Percentiles rank a stretch among this genome's conserved stretches.
phyloP scores from a whole-genome alignment of 208 protist species.

The Angomonas deanei region DNA sequence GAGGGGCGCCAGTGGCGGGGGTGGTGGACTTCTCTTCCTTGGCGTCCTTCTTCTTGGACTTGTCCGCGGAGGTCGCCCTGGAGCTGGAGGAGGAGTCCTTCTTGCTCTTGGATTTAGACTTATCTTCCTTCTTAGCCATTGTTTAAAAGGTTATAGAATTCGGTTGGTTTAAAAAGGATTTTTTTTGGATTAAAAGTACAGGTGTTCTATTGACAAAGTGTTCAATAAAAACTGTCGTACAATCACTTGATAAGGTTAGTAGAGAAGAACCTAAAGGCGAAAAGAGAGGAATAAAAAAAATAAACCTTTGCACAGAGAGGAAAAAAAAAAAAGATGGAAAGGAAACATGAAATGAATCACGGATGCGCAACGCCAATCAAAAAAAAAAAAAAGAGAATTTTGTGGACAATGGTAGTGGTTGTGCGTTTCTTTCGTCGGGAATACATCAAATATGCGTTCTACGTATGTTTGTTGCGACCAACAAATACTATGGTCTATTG shows the following conservation, averaged over 20 bases:
- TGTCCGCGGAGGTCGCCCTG: not conserved
- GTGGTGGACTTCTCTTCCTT: slow-evolving; percentile 8
- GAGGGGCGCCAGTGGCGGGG: not conserved
- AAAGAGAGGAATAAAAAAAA: not conserved
- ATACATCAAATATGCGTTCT: too few relatives aligned
- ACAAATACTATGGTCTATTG: too few relatives aligned
- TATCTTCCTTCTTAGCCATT: slow-evolving; percentile 13
- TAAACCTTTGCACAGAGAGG: not conserved
- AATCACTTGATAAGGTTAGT: not conserved
- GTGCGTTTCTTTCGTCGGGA: too few relatives aligned
- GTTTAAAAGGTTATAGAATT: not conserved
- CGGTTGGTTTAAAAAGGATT: not conserved
- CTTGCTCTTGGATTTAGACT: slow-evolving; percentile 7
- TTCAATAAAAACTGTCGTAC: not conserved
- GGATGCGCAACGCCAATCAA: not conserved
- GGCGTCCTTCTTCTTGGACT: slow-evolving; percentile 5
- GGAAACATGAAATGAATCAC: slow-evolving; percentile 3
- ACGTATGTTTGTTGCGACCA: too few relatives aligned
- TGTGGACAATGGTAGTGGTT: too few relatives aligned
- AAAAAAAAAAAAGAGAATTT: slow-evolving; percentile 3
- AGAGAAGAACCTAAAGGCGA: not conserved
- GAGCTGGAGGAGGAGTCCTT: slow-evolving; percentile 4
- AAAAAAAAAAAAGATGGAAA: slow-evolving; percentile 7
- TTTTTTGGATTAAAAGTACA: slow-evolving; percentile 8
- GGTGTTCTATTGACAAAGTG: not conserved